These are phyloP conservation scores for Aspergillus intermedius DNA, from an alignment of 2,329 filamentous ascomycete species.

Conservation along the genomic window DNA sequence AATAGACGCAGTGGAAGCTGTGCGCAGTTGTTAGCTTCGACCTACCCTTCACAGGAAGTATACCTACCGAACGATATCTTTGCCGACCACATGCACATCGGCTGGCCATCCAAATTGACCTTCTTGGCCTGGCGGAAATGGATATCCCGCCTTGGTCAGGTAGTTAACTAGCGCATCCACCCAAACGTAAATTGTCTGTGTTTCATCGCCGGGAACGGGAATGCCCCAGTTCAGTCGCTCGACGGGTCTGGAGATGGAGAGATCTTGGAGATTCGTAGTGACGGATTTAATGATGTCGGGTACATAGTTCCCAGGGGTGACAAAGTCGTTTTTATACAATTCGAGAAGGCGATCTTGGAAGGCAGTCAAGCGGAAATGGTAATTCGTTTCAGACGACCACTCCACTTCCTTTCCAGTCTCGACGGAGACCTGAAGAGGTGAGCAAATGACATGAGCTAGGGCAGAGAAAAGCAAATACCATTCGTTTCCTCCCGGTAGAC, in stretches of 20 bases:
- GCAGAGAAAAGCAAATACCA: constrained; percentile 43
- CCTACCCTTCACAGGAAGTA: constrained; percentile 1
- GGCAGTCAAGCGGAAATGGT: constrained; percentile 84
- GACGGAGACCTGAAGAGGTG: constrained; percentile 50
- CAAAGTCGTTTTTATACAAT: constrained; percentile 76
- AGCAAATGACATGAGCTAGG: constrained; percentile 5
- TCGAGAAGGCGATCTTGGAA: constrained; percentile 71
- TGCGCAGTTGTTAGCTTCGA: constrained; percentile 11
- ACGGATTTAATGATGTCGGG: constrained; percentile 74
- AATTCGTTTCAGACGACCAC: constrained; percentile 89
- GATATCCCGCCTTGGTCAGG: constrained; percentile 79
- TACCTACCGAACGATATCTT: constrained; percentile 73
- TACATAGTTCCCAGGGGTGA: constrained; percentile 67
- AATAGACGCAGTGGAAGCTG: constrained; percentile 91
- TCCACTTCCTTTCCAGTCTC: constrained; percentile 92
- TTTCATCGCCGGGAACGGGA: constrained; percentile 72
- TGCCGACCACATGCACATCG: constrained; percentile 86
- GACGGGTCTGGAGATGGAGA: constrained; percentile 79
- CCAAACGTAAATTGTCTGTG: constrained; percentile 97
- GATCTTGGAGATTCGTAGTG: constrained; percentile 68
- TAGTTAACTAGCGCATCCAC: constrained; percentile 95
- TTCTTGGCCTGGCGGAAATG: constrained; percentile 59
- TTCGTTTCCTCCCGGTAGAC: constrained; percentile 72
- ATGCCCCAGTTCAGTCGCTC: constrained; percentile 82
- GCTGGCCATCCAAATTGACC: constrained; percentile 72